Evolutionary conservation across 2,329 filamentous ascomycete genomes (phyloP), one percentile per base, ranked within the genome.

Genomic region (Helminthosporium solani): DNA sequence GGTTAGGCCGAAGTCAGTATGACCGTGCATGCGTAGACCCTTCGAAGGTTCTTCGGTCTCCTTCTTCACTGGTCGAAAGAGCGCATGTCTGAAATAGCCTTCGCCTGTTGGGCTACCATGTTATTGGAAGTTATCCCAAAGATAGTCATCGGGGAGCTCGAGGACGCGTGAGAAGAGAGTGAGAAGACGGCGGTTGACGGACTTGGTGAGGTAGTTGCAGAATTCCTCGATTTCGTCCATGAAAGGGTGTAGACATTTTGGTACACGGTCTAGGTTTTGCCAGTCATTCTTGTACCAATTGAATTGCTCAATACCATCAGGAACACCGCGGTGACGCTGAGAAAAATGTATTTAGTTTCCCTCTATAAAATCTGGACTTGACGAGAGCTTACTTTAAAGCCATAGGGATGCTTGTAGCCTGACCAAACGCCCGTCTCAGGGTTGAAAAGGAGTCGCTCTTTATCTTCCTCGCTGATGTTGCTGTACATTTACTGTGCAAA

Each of bases 231-330:
- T 75, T 50, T 78, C 75, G 48, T 77, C 75, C 74, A 77, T 77
- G 49, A 76, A 76, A 0, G 75, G 75, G 43, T 71, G 67, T 1
- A 78, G 58, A 40, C 75, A 78, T n/a, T 49, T 67, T 1, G 77
- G 77, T 0, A 72, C 63, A 7, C 73, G 79, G 38, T 70, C 57
- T 18, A 63, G 51, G 46, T 74, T 63, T 47, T 72, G 62, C 70
- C 73, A 78, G 37, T 79, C 75, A 1, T 58, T 59, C 19, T 67
- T 72, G 63, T 79, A 79, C 71, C 73, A 79, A 61, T 79, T 79
- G 62, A 79, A 80, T 48, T 79, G 77, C 51, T 80, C 77, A 43
- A 79, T 79, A 2, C 76, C 76, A 53, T 79, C 77, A 14, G 68
- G 57, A 11, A 66, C 55, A 1, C 73, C 75, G 2, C 66, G 70